Evolutionary conservation across 2,329 filamentous ascomycete species (phyloP), one percentile per base, ranked within the genome.

Genomic region (Fusarium sp.): DNA sequence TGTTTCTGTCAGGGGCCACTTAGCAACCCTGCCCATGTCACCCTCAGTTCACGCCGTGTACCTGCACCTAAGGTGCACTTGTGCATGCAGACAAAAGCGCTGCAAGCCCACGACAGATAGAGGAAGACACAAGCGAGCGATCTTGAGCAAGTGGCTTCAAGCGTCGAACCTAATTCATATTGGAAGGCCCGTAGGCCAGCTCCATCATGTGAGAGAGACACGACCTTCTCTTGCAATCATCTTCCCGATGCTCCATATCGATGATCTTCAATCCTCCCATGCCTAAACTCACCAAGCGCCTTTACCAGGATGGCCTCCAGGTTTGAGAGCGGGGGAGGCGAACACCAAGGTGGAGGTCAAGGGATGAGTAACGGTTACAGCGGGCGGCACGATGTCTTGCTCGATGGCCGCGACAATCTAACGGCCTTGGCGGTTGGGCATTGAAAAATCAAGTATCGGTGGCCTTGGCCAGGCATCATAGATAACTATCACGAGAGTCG

Each of bases 301-400:
- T 50, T 56, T 59, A 61, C 65, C 45, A 47, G 65, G 71, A 51
- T 68, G 55, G 35, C 59, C 62, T 71, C 62, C 54, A 64, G 65
- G 65, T 54, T 72, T 62, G 51, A 69, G 59, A 72, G 74, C 64
- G 71, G 75, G 75, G 75, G 75, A 71, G 71, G 75, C 66, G 71
- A 77, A 76, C 44, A 63, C 54, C 61, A 70, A 74, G 75, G 65
- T 70, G 71, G 74, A 75, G 71, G 66, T 56, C 41, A 28, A 54
- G 50, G 50, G 50, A 54, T 70, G 55, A 71, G 55, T 50, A 75
- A 75, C 73, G 74, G 75, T 75, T 73, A 66, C 68, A 69, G 71
- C 54, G 68, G 69, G 72, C 73, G 72, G 62, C 73, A 74, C 59
- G 66, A 77, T 77, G 75, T 76, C 71, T 75, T 76, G 75, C 75